phyloP scores from a whole-genome alignment of 805 yeast genomes.

The Blastobotrys terrestris region DNA sequence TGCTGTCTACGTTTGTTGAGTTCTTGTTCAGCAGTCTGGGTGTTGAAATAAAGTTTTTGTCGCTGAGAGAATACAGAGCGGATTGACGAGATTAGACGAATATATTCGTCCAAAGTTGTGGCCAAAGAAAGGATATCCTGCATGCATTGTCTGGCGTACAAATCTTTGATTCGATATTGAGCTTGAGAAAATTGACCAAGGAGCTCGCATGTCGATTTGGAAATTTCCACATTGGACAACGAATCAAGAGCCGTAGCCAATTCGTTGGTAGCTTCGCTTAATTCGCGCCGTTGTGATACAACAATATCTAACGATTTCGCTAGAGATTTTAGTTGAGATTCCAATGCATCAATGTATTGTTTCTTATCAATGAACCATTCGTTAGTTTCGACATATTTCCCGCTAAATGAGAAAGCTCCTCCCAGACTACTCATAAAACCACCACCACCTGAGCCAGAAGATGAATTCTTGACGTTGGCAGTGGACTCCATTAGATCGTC shows the following conservation, averaged over 20 bases:
- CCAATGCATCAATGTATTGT: constrained; percentile 62
- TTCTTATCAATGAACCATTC: constrained; percentile 67
- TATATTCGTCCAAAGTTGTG: constrained; percentile 80
- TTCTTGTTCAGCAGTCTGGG: constrained; percentile 43
- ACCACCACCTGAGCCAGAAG: constrained; percentile 32
- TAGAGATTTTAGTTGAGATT: constrained; percentile 62
- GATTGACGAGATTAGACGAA: constrained; percentile 68
- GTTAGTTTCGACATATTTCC: constrained; percentile 71
- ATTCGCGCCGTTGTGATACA: constrained; percentile 67
- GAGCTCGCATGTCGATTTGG: constrained; percentile 55
- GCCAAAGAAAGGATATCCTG: constrained; percentile 86
- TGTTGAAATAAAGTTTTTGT: constrained; percentile 45
- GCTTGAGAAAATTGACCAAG: constrained; percentile 66
- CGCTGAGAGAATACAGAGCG: constrained; percentile 71
- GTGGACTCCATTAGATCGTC: constrained; percentile 22
- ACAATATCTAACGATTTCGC: constrained; percentile 68
- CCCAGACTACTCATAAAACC: constrained; percentile 67
- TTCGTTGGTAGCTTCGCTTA: constrained; percentile 63
- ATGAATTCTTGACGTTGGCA: background rate
- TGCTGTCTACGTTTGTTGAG: constrained; percentile 41
- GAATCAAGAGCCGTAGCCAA: constrained; percentile 50
- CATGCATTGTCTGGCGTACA: constrained; percentile 68
- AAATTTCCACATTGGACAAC: constrained; percentile 69
- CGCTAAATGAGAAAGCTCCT: constrained; percentile 56
- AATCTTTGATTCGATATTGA: constrained; percentile 63